These are phyloP conservation scores for Cerrena zonata DNA, from an alignment of 1,284 basidiomycete genomes.

Conservation along the genomic window DNA sequence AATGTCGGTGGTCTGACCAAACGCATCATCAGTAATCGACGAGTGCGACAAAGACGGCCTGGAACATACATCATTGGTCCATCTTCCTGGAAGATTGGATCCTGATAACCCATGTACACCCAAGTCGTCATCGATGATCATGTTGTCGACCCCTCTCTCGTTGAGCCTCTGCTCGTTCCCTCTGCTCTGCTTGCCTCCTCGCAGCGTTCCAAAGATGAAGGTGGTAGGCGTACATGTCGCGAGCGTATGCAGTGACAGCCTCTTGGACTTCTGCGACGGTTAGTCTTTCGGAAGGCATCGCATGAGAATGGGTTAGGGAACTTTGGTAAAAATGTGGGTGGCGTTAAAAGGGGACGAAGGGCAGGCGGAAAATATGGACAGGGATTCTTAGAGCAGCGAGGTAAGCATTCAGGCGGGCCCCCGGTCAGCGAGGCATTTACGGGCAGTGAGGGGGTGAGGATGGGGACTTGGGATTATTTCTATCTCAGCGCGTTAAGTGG, in stretches of 20 bases:
- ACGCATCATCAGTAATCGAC: neutral
- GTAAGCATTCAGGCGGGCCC: neutral
- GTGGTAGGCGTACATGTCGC: slow-evolving; percentile 29
- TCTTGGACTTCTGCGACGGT: slow-evolving; percentile 31
- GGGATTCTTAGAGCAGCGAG: neutral
- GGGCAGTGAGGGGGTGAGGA: neutral
- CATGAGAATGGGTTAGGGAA: neutral
- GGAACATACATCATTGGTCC: no score
- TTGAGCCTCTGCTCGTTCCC: neutral
- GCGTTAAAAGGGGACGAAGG: neutral
- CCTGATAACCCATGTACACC: neutral
- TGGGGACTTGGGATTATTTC: slow-evolving; percentile 3
- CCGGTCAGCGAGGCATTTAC: neutral
- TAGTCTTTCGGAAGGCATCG: neutral
- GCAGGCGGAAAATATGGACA: neutral
- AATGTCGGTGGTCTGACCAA: neutral
- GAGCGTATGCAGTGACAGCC: slow-evolving; percentile 32
- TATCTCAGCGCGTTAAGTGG: slow-evolving; percentile 4
- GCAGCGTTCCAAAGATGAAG: slow-evolving; percentile 24
- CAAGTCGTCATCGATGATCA: neutral
- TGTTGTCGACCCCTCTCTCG: slow-evolving; percentile 3
- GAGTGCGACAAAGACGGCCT: no score
- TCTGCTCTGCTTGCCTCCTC: slow-evolving; percentile 13
- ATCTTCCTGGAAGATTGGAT: no score
- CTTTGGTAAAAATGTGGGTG: neutral